Evolutionary conservation across 495 filamentous ascomycete species (phyloP), one percentile per base, ranked within the genome.

Genomic region (Penicillium simplicissimum): DNA sequence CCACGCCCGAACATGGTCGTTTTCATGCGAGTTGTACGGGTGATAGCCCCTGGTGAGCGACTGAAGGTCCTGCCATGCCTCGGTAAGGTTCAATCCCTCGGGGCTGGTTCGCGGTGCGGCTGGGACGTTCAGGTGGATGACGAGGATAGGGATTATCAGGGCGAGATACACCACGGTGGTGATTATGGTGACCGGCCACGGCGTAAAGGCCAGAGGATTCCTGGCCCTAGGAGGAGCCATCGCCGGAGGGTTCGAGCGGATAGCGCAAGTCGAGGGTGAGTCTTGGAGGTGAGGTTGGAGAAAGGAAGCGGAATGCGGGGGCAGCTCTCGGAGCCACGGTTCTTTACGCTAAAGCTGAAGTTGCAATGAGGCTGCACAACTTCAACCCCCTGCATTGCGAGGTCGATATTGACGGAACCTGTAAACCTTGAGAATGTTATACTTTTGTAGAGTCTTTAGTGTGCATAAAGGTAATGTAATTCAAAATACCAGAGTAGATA

Each of bases 1-100:
- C 81, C 88, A 97, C 25, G 84, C 79, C 58, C 89, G 85, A 19
- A 97, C 82, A 8, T 87, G 82, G 63, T 96, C 95, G 67, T 97
- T 98, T 59, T 82, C 79, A 37, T 79, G 87, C 35, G 87, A 91
- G 74, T 97, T 98, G 74, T 90, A 96, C 0, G 94, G 95, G 67
- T 96, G 95, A 67, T 89, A 96, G 0, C 82, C 84, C 55, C 77
- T 80, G n/a, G 87, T 92, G 17, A 98, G 74, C 38, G 76, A 74
- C 36, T 90, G 84, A 19, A 98, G 82, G 70, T 98, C 93, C 15
- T 80, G 73, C 94, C 94, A 98, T 23, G 94, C 93, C 76, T 92
- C 85, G 28, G 87, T 86, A 17, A 97, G 76, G 64, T 96, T 88
- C 53, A 93, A 76, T 25, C 90, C 91, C 37, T 74, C 74, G 21